Percentiles rank a stretch among this genome's conserved stretches.
These are phyloP conservation scores for Cryphonectria japonica DNA, from an alignment of 2,329 filamentous ascomycete species.

Conservation along the genomic window DNA sequence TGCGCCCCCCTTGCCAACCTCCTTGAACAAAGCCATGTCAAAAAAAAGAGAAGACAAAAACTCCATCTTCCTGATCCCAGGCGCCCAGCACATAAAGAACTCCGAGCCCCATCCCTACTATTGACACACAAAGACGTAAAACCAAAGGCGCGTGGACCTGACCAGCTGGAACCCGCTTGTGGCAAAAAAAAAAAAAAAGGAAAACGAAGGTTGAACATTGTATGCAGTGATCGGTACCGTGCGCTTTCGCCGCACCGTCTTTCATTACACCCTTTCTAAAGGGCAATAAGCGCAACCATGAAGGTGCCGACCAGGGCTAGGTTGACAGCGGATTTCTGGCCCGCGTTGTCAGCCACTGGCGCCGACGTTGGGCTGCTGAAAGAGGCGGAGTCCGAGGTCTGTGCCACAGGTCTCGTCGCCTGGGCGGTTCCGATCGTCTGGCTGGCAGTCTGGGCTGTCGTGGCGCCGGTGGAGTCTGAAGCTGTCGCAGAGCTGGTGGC, in stretches of 20 bases:
- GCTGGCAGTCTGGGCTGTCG: conserved; percentile 21
- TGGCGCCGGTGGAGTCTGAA: conserved; percentile 28
- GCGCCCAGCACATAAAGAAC: neutral
- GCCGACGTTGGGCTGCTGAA: conserved; percentile 27
- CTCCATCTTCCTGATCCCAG: neutral
- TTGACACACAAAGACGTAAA: neutral
- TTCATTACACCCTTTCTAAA: conserved; percentile 7
- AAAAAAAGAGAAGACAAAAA: no score
- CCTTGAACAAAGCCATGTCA: neutral
- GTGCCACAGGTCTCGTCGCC: conserved; percentile 21
- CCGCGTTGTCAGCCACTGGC: conserved; percentile 33
- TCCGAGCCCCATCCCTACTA: neutral
- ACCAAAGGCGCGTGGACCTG: neutral
- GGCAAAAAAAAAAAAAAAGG: neutral
- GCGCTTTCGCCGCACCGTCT: neutral
- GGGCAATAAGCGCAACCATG: conserved; percentile 27
- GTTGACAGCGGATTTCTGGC: conserved; percentile 30
- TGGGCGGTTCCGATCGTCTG: conserved; percentile 1
- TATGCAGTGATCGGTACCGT: neutral
- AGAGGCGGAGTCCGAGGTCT: conserved; percentile 28
- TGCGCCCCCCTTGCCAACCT: neutral
- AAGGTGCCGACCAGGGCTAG: conserved; percentile 31
- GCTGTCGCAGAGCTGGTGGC: conserved; percentile 23
- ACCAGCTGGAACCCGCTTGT: neutral
- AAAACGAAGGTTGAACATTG: neutral